phyloP scores from a whole-genome alignment of 2,329 filamentous ascomycete genomes.

The Ophioceras dolichostomum region DNA sequence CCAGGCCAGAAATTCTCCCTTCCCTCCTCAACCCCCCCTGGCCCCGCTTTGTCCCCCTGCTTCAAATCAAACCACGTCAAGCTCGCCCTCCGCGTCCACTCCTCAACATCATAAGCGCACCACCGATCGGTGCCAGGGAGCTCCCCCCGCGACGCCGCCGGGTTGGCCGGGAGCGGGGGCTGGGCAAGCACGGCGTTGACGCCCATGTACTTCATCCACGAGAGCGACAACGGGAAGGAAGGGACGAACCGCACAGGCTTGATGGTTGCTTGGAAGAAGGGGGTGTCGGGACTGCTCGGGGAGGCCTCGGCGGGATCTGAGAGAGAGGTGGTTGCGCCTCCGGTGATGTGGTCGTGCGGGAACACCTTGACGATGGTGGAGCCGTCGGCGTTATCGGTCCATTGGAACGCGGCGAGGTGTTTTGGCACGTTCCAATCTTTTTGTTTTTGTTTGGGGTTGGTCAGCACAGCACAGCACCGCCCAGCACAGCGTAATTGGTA shows the following conservation, averaged over 20 bases:
- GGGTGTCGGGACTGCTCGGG: constrained; percentile 18
- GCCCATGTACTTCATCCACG: constrained; percentile 24
- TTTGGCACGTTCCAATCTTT: constrained; percentile 44
- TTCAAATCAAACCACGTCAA: constrained; percentile 34
- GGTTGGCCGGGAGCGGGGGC: constrained; percentile 32
- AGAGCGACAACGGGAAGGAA: constrained; percentile 28
- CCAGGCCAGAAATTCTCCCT: constrained; percentile 35
- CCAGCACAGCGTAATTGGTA: too few species aligned
- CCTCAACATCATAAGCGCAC: constrained; percentile 22
- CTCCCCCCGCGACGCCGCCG: constrained; percentile 24
- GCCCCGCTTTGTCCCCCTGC: constrained; percentile 18
- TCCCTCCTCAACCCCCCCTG: constrained; percentile 5
- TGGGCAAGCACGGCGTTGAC: constrained; percentile 30
- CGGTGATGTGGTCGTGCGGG: constrained; percentile 24
- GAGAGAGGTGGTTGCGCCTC: too few species aligned
- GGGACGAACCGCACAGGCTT: constrained; percentile 27
- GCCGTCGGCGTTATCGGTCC: constrained; percentile 21
- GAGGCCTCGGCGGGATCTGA: constrained; percentile 18
- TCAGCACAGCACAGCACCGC: too few species aligned
- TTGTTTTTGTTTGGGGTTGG: too few species aligned
- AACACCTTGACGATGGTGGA: constrained; percentile 29
- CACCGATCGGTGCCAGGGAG: constrained; percentile 33
- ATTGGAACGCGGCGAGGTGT: constrained; percentile 38
- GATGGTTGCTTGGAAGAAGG: constrained; percentile 34
- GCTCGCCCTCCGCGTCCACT: constrained; percentile 17